Conservation (phyloP, 768 basidiomycete species). For the Coprinopsis sp. region DNA sequence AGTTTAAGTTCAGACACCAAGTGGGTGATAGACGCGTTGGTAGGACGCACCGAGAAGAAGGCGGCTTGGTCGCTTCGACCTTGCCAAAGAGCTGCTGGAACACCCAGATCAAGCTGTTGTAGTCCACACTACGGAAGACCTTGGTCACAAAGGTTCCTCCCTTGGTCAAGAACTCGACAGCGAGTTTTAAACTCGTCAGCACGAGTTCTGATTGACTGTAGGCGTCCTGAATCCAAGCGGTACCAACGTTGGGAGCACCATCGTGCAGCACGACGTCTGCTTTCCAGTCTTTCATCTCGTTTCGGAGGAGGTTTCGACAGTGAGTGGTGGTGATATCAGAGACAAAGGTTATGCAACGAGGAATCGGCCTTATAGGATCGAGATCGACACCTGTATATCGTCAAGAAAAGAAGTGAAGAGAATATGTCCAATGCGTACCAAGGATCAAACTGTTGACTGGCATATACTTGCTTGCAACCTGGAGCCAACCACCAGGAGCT, state of each 20-base stretch:
- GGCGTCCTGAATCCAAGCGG: slow-evolving; percentile 98
- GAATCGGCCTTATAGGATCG: slow-evolving; percentile 94
- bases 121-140: slow-evolving; percentile 96
- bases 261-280: slow-evolving; percentile 98
- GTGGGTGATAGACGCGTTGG: neutral
- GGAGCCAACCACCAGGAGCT: slow-evolving; percentile 98
- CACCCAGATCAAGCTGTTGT: slow-evolving; percentile 98
- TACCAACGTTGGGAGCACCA: slow-evolving; percentile 98
- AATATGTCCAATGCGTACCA: slow-evolving; percentile 44
- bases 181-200: slow-evolving; percentile 90
- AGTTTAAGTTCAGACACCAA: slow-evolving; percentile 2
- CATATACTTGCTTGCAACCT: slow-evolving; percentile 98
- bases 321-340: slow-evolving; percentile 91
- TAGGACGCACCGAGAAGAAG: slow-evolving; percentile 76
- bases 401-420: slow-evolving; percentile 10
- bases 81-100: slow-evolving; percentile 94
- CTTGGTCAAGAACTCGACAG: slow-evolving; percentile 89
- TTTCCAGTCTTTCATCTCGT: slow-evolving; percentile 96
- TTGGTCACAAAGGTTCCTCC: slow-evolving; percentile 97
- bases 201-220: slow-evolving; percentile 97
- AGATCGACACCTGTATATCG: slow-evolving; percentile 76
- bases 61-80: slow-evolving; percentile 98
- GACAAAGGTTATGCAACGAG: slow-evolving; percentile 85
- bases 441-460: slow-evolving; percentile 87
- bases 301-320: slow-evolving; percentile 82